Evolutionary conservation across 2,329 filamentous ascomycete species (phyloP), one percentile per base, ranked within the genome.

Genomic region (Diaporthe velutina): DNA sequence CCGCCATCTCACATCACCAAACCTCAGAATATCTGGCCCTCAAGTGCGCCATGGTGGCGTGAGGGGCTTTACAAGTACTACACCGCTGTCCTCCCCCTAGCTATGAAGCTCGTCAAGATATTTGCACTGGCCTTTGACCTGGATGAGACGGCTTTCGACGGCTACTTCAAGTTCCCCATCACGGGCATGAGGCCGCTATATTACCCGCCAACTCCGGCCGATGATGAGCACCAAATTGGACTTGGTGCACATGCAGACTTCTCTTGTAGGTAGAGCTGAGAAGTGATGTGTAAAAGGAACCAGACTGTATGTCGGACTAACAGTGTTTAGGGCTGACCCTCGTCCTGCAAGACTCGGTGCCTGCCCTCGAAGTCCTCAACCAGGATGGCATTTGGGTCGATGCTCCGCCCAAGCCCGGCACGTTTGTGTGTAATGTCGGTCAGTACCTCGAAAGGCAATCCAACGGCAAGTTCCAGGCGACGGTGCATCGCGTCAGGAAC

Each of bases 231-330:
- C 68, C 19, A 79, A 71, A 82, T 84, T 5, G 83, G 84, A 1
- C 81, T 85, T 19, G 83, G 84, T 13, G 84, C 84, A 0, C 84
- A 86, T 72, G 82, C 84, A 2, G 84, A 86, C 72, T 85, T 85
- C 75, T 83, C 81, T 73, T 85, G 83, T 78, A 40, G 48, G 76
- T 73, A 7, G 1, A 17, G 19, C 15, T 19, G 30, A 10, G 28
- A 13, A 3, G 25, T 30, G 13, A 9, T 30, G 15, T 4, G 1
- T 17, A 1, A 54, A 7, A 7, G 13, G 17, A 19, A n/a, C 28
- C 9, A 15, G 4, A 17, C n/a, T 1, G 4, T 1, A 8, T 40
- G 3, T 33, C 15, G 19, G 12, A 15, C 57, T 68, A 12, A 64
- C 55, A n/a, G 12, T 45, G 15, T 17, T 15, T 28, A 78, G 76